Conservation (phyloP, 2,329 filamentous ascomycete species). For the Pestalotiopsis fici region DNA sequence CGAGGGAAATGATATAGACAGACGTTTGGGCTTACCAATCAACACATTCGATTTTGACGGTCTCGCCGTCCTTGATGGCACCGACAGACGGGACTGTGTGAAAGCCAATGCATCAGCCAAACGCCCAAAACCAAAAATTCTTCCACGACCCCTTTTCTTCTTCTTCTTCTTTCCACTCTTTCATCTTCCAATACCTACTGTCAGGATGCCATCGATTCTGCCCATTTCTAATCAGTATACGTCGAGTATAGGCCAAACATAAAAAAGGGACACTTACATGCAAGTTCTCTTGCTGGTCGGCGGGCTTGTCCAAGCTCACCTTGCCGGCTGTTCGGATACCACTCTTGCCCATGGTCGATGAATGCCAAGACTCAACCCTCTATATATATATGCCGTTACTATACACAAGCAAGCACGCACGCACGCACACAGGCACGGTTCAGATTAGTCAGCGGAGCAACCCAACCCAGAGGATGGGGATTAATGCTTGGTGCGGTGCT, state of each 20-base stretch:
- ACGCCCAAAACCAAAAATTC: background rate
- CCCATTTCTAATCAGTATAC: conserved; percentile 6
- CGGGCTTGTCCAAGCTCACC: conserved; percentile 72
- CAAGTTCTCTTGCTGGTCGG: conserved; percentile 67
- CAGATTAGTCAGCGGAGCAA: background rate
- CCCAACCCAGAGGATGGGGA: background rate
- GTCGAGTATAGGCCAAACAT: background rate
- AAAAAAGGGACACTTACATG: conserved; percentile 57
- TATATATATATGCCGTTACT: no score
- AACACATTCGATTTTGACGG: conserved; percentile 90
- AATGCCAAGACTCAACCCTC: background rate
- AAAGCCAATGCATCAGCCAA: background rate
- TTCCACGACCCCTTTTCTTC: background rate
- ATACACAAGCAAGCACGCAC: no score
- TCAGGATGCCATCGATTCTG: conserved; percentile 95
- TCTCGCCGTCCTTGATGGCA: conserved; percentile 79
- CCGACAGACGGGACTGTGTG: conserved; percentile 70
- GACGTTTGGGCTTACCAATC: conserved; percentile 58
- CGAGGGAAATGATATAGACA: background rate
- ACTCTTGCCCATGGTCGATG: conserved; percentile 33
- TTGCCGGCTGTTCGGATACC: conserved; percentile 72
- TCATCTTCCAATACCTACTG: conserved; percentile 51
- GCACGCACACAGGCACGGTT: no score
- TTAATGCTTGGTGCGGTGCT: background rate
- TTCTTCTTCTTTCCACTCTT: background rate